Evolutionary conservation across 345 rosid species (phyloP), one percentile per base, ranked within the genome.

Genomic region (Hibiscus trionum): DNA sequence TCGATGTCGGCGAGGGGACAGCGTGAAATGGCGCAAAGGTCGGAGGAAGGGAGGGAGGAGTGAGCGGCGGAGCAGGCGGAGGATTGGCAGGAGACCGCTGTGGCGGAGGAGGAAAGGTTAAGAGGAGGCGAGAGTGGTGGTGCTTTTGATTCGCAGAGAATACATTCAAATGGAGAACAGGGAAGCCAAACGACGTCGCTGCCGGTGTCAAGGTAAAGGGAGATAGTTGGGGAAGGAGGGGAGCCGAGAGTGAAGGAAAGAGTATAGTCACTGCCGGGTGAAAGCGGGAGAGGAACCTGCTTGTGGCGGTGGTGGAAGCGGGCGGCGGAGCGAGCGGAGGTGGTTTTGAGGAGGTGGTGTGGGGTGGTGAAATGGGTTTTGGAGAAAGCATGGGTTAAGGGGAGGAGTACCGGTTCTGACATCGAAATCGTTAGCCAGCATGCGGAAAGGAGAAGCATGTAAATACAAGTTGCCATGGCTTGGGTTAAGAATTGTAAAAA

Each of bases 121-220:
- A 77, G 78, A 1, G 77, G 86, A 9, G 79, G 80, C 12, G 80
- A 16, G 4, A 86, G 70, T 26, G 79, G 64, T 5, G 89, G 82
- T 19, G 29, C 52, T 73, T 90, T 78, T 16, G 82, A 87, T 78
- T 95, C 97, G 72, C 99, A 95, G 77, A 92, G 89, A 68, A 95
- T 89, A 84, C 97, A 95, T 16, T 86, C 84, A 76, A 95, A 85
- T 17, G 99, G 99, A 19, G 85, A 81, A 70, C 96, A 91, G 21
- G 97, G 99, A 84, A 90, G 89, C 99, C 99, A 95, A 66, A 95
- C 97, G 24, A 95, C 89, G 84, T 95, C 97, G 44, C 96, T 88
- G 52, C 99, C 99, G 16, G 99, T 95, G 85, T 95, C 97, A 11
- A 95, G 86, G 82, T 88, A 95, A 53, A 95, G 90, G 0, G 93